A percentile compares a stretch with the other conserved stretches of the same genome.
Conservation (phyloP, 768 basidiomycete genomes). For the Tricholomella constricta region DNA sequence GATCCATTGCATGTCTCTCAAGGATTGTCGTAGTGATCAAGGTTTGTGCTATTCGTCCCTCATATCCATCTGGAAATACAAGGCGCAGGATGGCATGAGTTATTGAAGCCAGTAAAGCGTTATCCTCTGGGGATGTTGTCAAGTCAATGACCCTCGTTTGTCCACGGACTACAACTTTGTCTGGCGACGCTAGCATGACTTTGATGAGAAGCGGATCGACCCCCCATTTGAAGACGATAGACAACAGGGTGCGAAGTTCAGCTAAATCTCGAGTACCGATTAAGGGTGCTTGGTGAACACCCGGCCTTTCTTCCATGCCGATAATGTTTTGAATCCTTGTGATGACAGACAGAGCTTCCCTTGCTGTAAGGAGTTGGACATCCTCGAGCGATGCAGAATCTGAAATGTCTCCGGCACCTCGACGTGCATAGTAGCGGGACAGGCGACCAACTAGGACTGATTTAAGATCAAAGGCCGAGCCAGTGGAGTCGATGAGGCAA, state of each 20-base stretch:
- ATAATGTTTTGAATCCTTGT: slow-evolving; percentile 49
- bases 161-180: slow-evolving; percentile 18
- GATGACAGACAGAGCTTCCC: slow-evolving; percentile 53
- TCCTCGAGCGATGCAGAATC: slow-evolving; percentile 34
- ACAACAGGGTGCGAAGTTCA: slow-evolving; percentile 61
- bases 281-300: slow-evolving; percentile 25
- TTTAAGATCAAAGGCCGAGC: slow-evolving; percentile 33
- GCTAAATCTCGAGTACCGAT: slow-evolving; percentile 71
- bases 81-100: slow-evolving; percentile 46
- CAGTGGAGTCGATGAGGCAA: slow-evolving; percentile 38
- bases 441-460: slow-evolving; percentile 41
- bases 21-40: slow-evolving; percentile 62
- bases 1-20: slow-evolving; percentile 53
- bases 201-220: slow-evolving; percentile 52
- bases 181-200: slow-evolving; percentile 43
- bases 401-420: slow-evolving; percentile 19
- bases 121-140: slow-evolving; percentile 44
- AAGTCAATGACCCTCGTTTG: slow-evolving; percentile 45
- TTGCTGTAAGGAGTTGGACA: slow-evolving; percentile 55
- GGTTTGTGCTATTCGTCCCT: slow-evolving; percentile 54
- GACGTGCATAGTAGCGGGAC: slow-evolving; percentile 37
- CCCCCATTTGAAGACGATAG: slow-evolving; percentile 75
- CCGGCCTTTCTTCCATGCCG: slow-evolving; percentile 20
- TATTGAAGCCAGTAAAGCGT: slow-evolving; percentile 43
- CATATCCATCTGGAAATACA: slow-evolving; percentile 54